phyloP scores from a whole-genome alignment of 2,329 filamentous ascomycete species.

The Diatrype stigma region DNA sequence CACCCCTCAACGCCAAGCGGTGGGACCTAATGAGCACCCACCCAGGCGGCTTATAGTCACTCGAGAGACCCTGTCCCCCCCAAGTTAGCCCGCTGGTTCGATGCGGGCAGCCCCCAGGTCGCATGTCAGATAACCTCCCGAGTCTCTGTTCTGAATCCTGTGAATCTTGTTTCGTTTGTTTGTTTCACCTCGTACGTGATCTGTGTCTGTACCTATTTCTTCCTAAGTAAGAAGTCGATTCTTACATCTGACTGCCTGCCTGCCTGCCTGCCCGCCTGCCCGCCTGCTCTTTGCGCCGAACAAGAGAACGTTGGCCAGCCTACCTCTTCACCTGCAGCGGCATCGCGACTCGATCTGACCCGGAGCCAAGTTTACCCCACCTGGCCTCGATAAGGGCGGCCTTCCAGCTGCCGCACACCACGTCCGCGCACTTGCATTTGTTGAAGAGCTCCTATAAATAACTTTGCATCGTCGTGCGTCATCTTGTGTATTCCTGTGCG shows the following conservation, averaged over 20 bases:
- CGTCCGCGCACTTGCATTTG: slow-evolving; percentile 1
- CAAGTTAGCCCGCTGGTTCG: slow-evolving; percentile 7
- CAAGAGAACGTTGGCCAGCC: slow-evolving; percentile 8
- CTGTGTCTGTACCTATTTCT: not conserved
- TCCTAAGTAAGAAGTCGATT: slow-evolving; percentile 8
- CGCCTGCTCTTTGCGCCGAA: slow-evolving; percentile 1
- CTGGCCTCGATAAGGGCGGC: slow-evolving; percentile 19
- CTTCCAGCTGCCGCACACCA: slow-evolving; percentile 3
- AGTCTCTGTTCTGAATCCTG: slow-evolving; percentile 12
- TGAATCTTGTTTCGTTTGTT: slow-evolving; percentile 21
- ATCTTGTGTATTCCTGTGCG: slow-evolving; percentile 11
- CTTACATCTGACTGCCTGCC: slow-evolving; percentile 1
- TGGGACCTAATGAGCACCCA: slow-evolving; percentile 14
- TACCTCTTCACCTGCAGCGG: slow-evolving; percentile 6
- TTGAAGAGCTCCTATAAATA: slow-evolving; percentile 20
- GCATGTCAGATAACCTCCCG: slow-evolving; percentile 21
- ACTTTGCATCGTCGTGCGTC: slow-evolving; percentile 16
- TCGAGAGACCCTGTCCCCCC: slow-evolving; percentile 6
- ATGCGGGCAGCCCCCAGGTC: slow-evolving; percentile 18
- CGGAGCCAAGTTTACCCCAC: slow-evolving; percentile 21
- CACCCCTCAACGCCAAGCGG: slow-evolving; percentile 24
- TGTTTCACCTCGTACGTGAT: slow-evolving; percentile 11
- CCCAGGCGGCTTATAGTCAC: slow-evolving; percentile 5
- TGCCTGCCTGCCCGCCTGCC: no score
- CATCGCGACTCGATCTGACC: not conserved